Evolutionary conservation across 371 early-diverging fungal species (phyloP).

Genomic region (Lichtheimia ornata): DNA sequence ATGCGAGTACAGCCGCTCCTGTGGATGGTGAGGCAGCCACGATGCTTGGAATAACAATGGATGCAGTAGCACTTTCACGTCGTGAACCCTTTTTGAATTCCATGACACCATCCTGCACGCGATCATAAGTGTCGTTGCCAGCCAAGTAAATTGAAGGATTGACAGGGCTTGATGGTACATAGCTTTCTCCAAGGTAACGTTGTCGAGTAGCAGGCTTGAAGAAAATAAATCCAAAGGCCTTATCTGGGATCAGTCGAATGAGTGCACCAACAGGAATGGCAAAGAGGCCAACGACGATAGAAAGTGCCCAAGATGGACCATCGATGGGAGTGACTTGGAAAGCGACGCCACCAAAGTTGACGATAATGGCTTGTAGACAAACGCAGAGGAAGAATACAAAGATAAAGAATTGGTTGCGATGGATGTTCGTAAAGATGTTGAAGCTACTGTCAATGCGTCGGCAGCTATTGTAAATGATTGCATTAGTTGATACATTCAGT

Average conservation of each 20-base stretch:
- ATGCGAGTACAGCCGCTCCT: background rate
- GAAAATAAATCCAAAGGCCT: slow-evolving; percentile 26
- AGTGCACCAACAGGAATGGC: slow-evolving; percentile 69
- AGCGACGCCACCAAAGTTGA: slow-evolving; percentile 59
- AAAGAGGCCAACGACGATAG: slow-evolving; percentile 60
- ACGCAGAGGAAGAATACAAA: slow-evolving; percentile 53
- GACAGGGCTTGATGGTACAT: background rate
- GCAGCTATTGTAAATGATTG: slow-evolving; percentile 40
- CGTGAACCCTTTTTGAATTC: slow-evolving; percentile 2
- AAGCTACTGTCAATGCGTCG: slow-evolving; percentile 63
- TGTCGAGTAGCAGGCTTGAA: slow-evolving; percentile 23
- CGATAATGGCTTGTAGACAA: slow-evolving; percentile 54
- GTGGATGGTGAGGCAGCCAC: slow-evolving; percentile 13
- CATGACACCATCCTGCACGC: background rate
- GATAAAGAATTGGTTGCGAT: slow-evolving; percentile 55
- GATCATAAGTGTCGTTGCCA: slow-evolving; percentile 12
- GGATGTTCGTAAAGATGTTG: slow-evolving; percentile 56
- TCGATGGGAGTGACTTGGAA: slow-evolving; percentile 49
- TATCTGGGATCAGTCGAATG: slow-evolving; percentile 63
- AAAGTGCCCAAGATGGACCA: slow-evolving; percentile 67
- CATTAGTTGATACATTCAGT: background rate
- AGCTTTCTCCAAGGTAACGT: slow-evolving; percentile 20
- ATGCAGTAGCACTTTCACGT: slow-evolving; percentile 3
- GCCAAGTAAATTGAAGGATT: slow-evolving; percentile 27
- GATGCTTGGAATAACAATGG: slow-evolving; percentile 11